Evolutionary conservation across 73 alveolate species (phyloP), one percentile per base, ranked within the genome.

Genomic region (Paramecium primaurelia): DNA sequence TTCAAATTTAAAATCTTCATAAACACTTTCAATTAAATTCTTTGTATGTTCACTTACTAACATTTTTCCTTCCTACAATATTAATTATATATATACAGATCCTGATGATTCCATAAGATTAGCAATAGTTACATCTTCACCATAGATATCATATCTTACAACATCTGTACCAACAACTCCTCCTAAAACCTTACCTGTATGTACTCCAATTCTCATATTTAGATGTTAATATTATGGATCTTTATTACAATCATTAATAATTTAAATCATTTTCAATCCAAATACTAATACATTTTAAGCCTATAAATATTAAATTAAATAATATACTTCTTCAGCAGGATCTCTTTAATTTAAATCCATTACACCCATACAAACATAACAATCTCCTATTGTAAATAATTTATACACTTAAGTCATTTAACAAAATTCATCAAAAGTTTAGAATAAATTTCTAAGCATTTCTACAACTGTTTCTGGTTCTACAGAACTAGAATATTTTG

Each of bases 111-210:
- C 84, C 84, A 64, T 64, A 1, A 64, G 47, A 28, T 64, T 64
- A 34, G 84, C 84, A 64, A 64, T 64, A 28, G 87, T 73, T 11
- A 92, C 95, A 92, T 92, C 93, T 30, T 86, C 86, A 12, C 95
- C 95, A 86, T 84, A 92, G 26, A 92, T 88, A 64, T 92, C 95
- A 40, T 92, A 92, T 59, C 95, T 59, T 10, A 92, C 93, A 36
- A 92, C 83, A 86, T 92, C 92, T 32, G 95, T 86, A 58, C 95
- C 95, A 37, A 88, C 87, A 18, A 92, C 84, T 36, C 95, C 95
- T 14, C 95, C 95, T 16, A 86, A 37, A 2, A 92, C 89, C 60
- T 28, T 86, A 14, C 95, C 95, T 12, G 95, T 92, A 59, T 92
- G 95, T 14, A 60, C 68, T 16, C 95, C 95, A 10, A 92, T 92